phyloP scores from a whole-genome alignment of 2,329 filamentous ascomycete species.

The Clarireedia paspali region DNA sequence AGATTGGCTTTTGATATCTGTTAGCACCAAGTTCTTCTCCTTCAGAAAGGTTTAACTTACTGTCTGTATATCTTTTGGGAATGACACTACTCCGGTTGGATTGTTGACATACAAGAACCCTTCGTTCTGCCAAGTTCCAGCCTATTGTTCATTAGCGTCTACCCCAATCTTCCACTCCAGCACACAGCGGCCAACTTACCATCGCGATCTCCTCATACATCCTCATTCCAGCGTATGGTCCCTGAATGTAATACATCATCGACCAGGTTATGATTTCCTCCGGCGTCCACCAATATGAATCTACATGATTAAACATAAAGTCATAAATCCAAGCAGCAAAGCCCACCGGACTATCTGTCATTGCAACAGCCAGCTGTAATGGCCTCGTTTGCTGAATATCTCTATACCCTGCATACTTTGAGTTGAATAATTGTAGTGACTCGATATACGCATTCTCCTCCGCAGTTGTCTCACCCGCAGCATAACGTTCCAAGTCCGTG shows the following conservation, averaged over 20 bases:
- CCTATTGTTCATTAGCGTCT: neutral
- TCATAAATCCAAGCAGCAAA: slow-evolving; percentile 27
- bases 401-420: neutral
- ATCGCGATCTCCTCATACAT: slow-evolving; percentile 17
- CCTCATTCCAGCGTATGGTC: slow-evolving; percentile 14
- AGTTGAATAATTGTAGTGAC: neutral
- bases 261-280: slow-evolving; percentile 21
- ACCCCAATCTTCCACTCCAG: neutral
- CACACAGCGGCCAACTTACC: neutral
- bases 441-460: slow-evolving; percentile 7
- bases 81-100: neutral
- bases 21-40: neutral
- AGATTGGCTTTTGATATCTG: neutral
- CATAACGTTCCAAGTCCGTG: slow-evolving; percentile 7
- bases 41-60: neutral
- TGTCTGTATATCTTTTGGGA: neutral
- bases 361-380: slow-evolving; percentile 12
- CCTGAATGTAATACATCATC: slow-evolving; percentile 20
- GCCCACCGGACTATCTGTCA: slow-evolving; percentile 30
- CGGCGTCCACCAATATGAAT: slow-evolving; percentile 9
- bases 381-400: slow-evolving; percentile 7
- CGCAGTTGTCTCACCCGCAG: neutral
- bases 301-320: neutral
- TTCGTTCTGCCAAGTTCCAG: neutral
- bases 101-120: neutral